phyloP scores from a whole-genome alignment of 495 filamentous ascomycete species.

The Lasiosphaeriaceae sp. region DNA sequence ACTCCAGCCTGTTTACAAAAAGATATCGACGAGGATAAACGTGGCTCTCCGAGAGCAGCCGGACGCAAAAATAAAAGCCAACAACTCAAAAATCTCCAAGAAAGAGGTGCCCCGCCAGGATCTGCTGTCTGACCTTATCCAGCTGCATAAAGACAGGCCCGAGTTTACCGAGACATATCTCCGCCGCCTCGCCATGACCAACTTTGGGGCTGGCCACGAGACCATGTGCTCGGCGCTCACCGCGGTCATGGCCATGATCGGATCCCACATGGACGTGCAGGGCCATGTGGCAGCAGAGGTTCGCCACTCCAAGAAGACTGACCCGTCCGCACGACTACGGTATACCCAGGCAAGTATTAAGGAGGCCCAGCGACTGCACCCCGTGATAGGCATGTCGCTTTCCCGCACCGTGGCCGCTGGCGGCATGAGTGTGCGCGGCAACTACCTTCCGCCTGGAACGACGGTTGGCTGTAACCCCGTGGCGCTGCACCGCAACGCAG shows the following conservation, averaged over 20 bases:
- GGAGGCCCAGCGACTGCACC: conserved; percentile 59
- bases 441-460: conserved; percentile 48
- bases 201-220: conserved; percentile 47
- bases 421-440: conserved; percentile 46
- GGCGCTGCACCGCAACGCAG: conserved; percentile 51
- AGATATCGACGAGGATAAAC: conserved; percentile 21
- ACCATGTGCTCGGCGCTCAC: conserved; percentile 45
- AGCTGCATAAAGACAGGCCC: conserved; percentile 29
- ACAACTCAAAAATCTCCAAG: background rate
- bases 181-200: conserved; percentile 44
- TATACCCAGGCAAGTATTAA: conserved; percentile 61
- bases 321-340: conserved; percentile 19
- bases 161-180: conserved; percentile 35
- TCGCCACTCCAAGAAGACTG: background rate
- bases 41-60: conserved; percentile 10
- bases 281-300: conserved; percentile 25
- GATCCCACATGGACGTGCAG: conserved; percentile 19
- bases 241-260: conserved; percentile 35
- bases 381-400: conserved; percentile 54
- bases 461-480: conserved; percentile 59
- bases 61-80: background rate
- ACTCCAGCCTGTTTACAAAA: conserved; percentile 27
- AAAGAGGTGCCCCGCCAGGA: conserved; percentile 14
- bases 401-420: conserved; percentile 52
- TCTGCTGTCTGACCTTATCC: conserved; percentile 34